These are phyloP conservation scores for Fraxinus cuspidata DNA, from an alignment of 257 asterid species.

Conservation along the genomic window DNA sequence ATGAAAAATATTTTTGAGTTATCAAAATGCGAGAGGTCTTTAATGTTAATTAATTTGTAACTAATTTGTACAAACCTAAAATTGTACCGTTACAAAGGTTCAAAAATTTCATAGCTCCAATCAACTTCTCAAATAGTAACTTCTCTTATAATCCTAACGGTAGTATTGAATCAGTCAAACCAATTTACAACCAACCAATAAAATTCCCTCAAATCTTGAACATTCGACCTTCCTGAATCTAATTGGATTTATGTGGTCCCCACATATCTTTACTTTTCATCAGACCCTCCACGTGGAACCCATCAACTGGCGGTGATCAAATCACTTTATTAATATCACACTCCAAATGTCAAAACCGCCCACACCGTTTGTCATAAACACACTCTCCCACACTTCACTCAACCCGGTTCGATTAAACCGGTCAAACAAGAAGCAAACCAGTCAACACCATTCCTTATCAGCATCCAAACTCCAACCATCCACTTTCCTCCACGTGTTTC, in stretches of 20 bases:
- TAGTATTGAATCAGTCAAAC: neutral
- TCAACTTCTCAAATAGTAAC: too few relatives aligned
- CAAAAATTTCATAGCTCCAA: neutral
- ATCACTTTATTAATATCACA: neutral
- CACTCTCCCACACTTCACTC: neutral
- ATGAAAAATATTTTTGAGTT: too few relatives aligned
- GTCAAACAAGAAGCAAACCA: slow-evolving; percentile 37
- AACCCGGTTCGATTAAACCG: slow-evolving; percentile 22
- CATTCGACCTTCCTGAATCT: neutral
- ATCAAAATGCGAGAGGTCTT: too few relatives aligned
- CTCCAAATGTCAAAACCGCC: neutral
- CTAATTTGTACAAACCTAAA: too few relatives aligned
- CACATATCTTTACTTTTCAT: neutral
- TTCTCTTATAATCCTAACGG: neutral
- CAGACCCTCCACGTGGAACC: neutral
- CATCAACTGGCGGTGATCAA: neutral
- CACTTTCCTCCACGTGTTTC: slow-evolving; percentile 37
- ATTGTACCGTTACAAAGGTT: neutral
- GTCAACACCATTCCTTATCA: slow-evolving; percentile 46
- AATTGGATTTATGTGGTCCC: neutral
- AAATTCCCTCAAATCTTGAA: neutral
- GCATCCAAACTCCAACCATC: slow-evolving; percentile 35
- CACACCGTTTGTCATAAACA: slow-evolving; percentile 2
- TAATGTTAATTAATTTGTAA: neutral
- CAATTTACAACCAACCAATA: neutral